Percentiles rank a stretch among this genome's conserved stretches.
Evolutionary conservation across 768 basidiomycete species (phyloP).

Genomic region (Lentinula raphanica): DNA sequence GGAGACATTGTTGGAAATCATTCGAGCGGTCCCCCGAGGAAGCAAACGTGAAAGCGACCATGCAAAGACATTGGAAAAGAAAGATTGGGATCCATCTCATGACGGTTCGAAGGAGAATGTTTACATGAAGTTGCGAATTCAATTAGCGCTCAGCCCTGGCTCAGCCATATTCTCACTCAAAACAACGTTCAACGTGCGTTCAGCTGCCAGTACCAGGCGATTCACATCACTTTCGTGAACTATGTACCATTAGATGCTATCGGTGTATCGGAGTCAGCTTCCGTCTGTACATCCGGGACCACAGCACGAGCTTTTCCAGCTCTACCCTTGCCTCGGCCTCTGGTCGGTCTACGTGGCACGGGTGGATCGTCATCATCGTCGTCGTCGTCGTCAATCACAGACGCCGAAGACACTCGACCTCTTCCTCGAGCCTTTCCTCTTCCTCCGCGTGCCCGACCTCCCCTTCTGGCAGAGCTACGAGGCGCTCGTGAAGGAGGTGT

Average conservation of each 20-base stretch:
- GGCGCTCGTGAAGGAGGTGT: background rate
- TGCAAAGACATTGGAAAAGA: no score
- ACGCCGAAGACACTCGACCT: constrained; percentile 1
- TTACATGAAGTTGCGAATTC: no score
- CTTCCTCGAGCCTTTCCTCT: constrained; percentile 3
- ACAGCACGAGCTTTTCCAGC: background rate
- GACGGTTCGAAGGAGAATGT: background rate
- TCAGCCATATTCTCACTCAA: no score
- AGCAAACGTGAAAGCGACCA: constrained; percentile 23
- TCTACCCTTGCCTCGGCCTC: background rate
- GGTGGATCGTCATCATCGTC: constrained; percentile 5
- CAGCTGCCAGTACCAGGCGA: no score
- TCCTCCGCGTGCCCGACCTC: background rate
- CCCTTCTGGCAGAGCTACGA: background rate
- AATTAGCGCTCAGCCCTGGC: no score
- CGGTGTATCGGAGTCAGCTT: background rate
- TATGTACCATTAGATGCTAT: background rate
- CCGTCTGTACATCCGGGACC: background rate
- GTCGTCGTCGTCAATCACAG: constrained; percentile 2
- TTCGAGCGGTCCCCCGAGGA: constrained; percentile 61
- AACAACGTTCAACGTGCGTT: no score
- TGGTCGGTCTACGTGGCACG: background rate
- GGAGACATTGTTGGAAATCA: constrained; percentile 49
- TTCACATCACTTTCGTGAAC: background rate
- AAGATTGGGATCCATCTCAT: background rate